Base-by-base conservation (phyloP, 2,329 filamentous ascomycete genomes). In the Ceratocystis alfenasii region DNA sequence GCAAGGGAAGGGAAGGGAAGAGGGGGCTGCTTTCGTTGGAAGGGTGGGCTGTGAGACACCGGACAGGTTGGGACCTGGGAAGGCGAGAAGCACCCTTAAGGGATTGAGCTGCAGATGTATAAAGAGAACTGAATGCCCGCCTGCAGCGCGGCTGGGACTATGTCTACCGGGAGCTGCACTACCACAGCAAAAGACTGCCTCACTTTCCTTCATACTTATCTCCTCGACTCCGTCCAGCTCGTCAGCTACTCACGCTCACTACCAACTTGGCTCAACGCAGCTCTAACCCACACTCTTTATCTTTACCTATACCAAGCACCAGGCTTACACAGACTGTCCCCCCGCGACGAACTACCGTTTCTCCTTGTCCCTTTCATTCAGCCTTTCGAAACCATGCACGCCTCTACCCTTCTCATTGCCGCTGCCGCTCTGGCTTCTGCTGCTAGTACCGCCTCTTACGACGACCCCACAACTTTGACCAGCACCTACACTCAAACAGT, bases 391-490 rank as follows among this genome's bases (percentile, higher is more conserved):
- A 61, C 17, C 5, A 65, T 65, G 63, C 20, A 65, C 20, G 20
- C 63, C 55, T 46, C 41, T 50, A 7, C 62, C 8, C 33, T 61
- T 15, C 15, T 59, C 61, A 33, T 46, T 22, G n/a, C 30, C 41
- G 20, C 48, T 22, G 15, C 55, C 53, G 28, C 25, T 8, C 41
- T 64, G 36, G 53, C 61, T 36, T 30, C 59, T 53, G 44, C 30
- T 55, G 30, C 41, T 8, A 36, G 41, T 25, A 41, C 33, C 22
- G 20, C 65, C 5, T 15, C 62, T 10, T 55, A 45, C 3, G 55
- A 15, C 53, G 53, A 64, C 15, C 33, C 62, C 8, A 65, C 62
- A 36, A 64, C 65, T 25, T 7, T 63, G 36, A 66, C 65, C 36
- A 59, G 60, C 25, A 66, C 65, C 20, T 33, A 44, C 12, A 66